Conservation (phyloP, 139 green algal genomes). For the Chlorella vulgaris region DNA sequence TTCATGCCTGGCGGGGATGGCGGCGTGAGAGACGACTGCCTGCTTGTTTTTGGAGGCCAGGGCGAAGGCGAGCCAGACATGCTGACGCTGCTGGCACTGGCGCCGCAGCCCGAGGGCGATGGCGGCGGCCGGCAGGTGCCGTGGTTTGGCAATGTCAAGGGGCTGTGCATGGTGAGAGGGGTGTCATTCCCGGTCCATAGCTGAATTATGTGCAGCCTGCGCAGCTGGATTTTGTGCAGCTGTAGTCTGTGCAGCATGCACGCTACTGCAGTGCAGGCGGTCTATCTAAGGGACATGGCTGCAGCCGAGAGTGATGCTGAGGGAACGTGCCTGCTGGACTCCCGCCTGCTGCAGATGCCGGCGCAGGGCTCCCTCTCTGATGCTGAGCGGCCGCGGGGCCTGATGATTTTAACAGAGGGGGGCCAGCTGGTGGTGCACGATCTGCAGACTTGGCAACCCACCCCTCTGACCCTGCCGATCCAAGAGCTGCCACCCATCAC, state of each 20-base stretch:
- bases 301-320: too few relatives aligned
- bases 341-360: constrained; percentile 24
- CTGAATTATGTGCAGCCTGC: background rate
- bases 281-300: too few relatives aligned
- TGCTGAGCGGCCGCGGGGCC: constrained; percentile 16
- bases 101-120: background rate
- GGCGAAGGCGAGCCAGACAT: constrained; percentile 61
- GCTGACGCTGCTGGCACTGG: constrained; percentile 67
- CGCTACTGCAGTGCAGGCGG: too few relatives aligned
- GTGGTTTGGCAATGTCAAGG: constrained; percentile 72
- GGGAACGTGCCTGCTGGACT: too few relatives aligned
- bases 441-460: constrained; percentile 51
- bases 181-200: too few relatives aligned
- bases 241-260: too few relatives aligned
- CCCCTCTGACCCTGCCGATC: constrained; percentile 55
- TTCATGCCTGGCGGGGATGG: constrained; percentile 43
- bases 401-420: constrained; percentile 76
- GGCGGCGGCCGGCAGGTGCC: constrained; percentile 47
- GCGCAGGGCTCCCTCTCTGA: background rate
- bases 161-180: constrained; percentile 42
- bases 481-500: constrained; percentile 61
- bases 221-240: too few relatives aligned
- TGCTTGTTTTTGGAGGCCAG: constrained; percentile 78
- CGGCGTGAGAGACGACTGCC: constrained; percentile 30
- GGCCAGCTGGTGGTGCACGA: constrained; percentile 75